These are phyloP conservation scores for Trametes versicolor DNA, from an alignment of 1,284 basidiomycete genomes.

Conservation along the genomic window DNA sequence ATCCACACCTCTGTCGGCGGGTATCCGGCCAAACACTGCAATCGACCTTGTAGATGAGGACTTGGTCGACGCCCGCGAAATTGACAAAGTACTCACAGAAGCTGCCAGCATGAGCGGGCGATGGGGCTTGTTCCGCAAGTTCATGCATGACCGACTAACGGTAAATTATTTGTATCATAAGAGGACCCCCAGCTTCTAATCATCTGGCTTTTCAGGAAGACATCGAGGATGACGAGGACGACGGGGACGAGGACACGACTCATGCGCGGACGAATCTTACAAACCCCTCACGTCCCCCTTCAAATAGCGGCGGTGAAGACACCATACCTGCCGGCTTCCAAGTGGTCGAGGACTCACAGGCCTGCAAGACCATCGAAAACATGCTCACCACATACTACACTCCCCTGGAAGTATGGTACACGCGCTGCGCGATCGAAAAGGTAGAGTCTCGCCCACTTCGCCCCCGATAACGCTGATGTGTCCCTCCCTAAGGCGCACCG, in stretches of 20 bases:
- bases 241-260: constrained; percentile 17
- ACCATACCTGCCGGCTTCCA: constrained; percentile 38
- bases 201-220: constrained; percentile 27
- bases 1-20: constrained; percentile 40
- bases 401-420: constrained; percentile 94
- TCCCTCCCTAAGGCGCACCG: constrained; percentile 68
- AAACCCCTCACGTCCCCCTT: constrained; percentile 20
- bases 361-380: constrained; percentile 71
- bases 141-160: constrained; percentile 78
- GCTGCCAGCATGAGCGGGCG: constrained; percentile 89
- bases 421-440: constrained; percentile 89
- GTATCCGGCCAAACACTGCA: constrained; percentile 48
- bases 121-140: constrained; percentile 93
- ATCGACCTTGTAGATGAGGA: constrained; percentile 64
- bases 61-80: constrained; percentile 84
- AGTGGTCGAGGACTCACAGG: constrained; percentile 61
- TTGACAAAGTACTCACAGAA: constrained; percentile 90
- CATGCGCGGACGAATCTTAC: neutral
- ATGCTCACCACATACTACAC: constrained; percentile 83
- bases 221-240: constrained; percentile 29
- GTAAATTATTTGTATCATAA: constrained; percentile 44
- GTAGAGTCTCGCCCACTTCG: constrained; percentile 47
- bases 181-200: neutral
- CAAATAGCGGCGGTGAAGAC: neutral
- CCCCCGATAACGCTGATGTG: constrained; percentile 10